Conservation (phyloP, 805 yeast genomes). For the Hanseniaspora mollemarum region DNA sequence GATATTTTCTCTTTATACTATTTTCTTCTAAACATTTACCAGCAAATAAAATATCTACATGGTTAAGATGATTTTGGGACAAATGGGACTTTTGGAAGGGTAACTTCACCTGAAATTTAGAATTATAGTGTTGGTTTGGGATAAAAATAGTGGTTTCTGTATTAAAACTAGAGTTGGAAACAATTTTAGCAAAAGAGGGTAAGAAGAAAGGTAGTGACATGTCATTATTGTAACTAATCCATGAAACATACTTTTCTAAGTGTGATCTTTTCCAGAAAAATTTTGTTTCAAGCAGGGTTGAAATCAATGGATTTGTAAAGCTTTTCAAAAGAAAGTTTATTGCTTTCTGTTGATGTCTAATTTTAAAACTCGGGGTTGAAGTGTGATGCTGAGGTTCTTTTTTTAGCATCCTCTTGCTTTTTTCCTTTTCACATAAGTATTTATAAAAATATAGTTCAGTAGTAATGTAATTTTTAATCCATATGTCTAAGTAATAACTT, state of each 20-base stretch:
- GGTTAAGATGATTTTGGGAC: too few relatives aligned
- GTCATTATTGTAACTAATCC: background rate
- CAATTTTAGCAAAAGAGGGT: too few relatives aligned
- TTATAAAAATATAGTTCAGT: slow-evolving; percentile 3
- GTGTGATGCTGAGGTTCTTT: background rate
- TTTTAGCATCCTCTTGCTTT: background rate
- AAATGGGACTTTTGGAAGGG: too few relatives aligned
- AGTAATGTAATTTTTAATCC: background rate
- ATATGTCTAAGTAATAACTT: slow-evolving; percentile 1
- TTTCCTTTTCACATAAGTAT: background rate
- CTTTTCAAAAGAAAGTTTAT: background rate
- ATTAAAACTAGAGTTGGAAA: too few relatives aligned
- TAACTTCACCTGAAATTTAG: too few relatives aligned
- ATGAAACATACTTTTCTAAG: background rate
- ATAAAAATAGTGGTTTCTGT: too few relatives aligned
- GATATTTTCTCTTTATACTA: too few relatives aligned
- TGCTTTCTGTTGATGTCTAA: background rate
- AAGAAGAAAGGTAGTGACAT: too few relatives aligned
- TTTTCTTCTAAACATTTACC: too few relatives aligned
- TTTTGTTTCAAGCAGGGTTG: background rate
- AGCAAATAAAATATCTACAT: too few relatives aligned
- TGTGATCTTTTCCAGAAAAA: slow-evolving; percentile 12
- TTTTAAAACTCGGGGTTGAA: background rate
- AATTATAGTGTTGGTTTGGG: too few relatives aligned
- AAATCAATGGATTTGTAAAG: background rate